Conservation (phyloP, 305 asterid species). For the Petunia hybrid region DNA sequence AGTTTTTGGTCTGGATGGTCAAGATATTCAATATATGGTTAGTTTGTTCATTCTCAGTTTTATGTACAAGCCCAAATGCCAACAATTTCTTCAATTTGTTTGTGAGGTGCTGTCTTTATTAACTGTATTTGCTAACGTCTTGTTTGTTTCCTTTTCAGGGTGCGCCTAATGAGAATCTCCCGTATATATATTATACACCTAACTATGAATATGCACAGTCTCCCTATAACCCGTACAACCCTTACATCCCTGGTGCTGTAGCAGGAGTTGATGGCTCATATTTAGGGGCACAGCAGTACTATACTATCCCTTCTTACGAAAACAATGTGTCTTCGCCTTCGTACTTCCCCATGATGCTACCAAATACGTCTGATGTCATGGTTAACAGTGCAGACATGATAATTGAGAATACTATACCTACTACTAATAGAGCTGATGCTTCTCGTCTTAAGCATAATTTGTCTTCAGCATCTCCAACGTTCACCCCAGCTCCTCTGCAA, state of each 20-base stretch:
- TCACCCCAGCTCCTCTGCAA: conserved; percentile 43
- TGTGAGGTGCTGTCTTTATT: background rate
- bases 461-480: conserved; percentile 53
- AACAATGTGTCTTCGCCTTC: conserved; percentile 53
- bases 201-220: conserved; percentile 71
- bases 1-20: conserved; percentile 70
- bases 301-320: conserved; percentile 68
- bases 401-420: conserved; percentile 45
- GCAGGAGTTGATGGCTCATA: conserved; percentile 70
- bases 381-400: conserved; percentile 52
- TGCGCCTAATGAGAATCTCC: conserved; percentile 63
- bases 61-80: background rate
- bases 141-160: conserved; percentile 58
- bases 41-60: conserved; percentile 49
- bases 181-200: conserved; percentile 69
- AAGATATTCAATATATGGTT: conserved; percentile 70
- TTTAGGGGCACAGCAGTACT: conserved; percentile 63
- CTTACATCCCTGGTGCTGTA: conserved; percentile 89
- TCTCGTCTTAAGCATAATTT: conserved; percentile 51
- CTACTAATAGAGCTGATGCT: conserved; percentile 53
- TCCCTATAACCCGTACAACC: conserved; percentile 81
- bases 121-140: conserved; percentile 32
- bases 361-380: conserved; percentile 53
- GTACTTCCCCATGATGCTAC: conserved; percentile 61
- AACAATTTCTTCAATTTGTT: background rate